Percentiles rank a stretch among this genome's conserved stretches.
phyloP scores from a whole-genome alignment of 2,329 filamentous ascomycete genomes.

The Pseudogymnoascus sp. region DNA sequence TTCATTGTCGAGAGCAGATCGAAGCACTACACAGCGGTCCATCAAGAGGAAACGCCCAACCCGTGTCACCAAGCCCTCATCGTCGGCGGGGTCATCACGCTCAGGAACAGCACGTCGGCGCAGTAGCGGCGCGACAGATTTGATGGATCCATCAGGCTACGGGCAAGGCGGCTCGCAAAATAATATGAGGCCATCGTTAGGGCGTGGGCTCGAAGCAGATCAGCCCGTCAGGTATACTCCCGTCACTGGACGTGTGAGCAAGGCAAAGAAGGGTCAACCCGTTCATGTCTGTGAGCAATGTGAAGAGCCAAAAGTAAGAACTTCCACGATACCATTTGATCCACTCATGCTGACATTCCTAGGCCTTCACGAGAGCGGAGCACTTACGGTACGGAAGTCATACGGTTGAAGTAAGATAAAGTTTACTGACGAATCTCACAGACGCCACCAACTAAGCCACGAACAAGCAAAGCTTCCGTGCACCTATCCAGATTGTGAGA shows the following conservation, averaged over 20 bases:
- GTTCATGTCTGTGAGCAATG: constrained; percentile 29
- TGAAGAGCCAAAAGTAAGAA: constrained; percentile 22
- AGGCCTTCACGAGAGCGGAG: constrained; percentile 57
- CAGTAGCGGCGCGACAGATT: constrained; percentile 21
- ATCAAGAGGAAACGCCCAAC: constrained; percentile 24
- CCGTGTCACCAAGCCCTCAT: constrained; percentile 19
- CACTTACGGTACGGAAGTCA: constrained; percentile 44
- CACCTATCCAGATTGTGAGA: constrained; percentile 44
- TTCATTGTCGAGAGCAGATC: not conserved
- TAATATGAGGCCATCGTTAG: not conserved
- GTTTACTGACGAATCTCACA: constrained; percentile 24
- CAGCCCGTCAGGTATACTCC: constrained; percentile 29
- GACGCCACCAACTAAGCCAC: constrained; percentile 54
- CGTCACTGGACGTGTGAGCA: constrained; percentile 28
- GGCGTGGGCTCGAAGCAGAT: constrained; percentile 12
- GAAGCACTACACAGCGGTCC: constrained; percentile 16
- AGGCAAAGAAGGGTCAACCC: constrained; percentile 29
- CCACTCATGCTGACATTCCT: constrained; percentile 15
- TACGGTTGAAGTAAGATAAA: constrained; percentile 1
- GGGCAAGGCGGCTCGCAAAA: not conserved
- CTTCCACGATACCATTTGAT: not conserved
- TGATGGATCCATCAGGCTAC: constrained; percentile 19
- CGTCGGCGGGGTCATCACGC: constrained; percentile 16
- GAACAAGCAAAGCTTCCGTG: constrained; percentile 45
- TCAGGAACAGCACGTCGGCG: constrained; percentile 18